phyloP scores from a whole-genome alignment of 148 eudicot genomes.

The Diospyros kaki region DNA sequence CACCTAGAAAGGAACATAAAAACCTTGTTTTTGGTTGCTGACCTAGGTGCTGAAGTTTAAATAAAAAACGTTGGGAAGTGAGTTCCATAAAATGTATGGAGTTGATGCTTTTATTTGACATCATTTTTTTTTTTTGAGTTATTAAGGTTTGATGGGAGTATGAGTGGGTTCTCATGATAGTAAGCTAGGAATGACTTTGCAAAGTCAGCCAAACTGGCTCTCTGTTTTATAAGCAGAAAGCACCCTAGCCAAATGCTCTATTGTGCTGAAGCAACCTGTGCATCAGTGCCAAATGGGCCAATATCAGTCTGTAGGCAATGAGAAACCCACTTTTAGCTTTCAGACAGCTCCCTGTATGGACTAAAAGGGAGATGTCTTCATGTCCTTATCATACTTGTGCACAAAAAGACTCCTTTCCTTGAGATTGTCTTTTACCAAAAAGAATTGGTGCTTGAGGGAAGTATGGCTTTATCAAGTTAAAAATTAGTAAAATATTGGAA shows the following conservation, averaged over 20 bases:
- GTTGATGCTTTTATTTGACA: neutral
- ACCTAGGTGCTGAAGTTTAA: neutral
- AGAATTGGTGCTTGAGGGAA: neutral
- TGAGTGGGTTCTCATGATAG: neutral
- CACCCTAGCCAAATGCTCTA: neutral
- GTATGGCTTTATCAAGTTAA: neutral
- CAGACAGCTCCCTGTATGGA: neutral
- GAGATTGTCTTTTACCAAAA: neutral
- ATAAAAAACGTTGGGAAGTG: neutral
- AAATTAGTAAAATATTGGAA: neutral
- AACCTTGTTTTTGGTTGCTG: neutral
- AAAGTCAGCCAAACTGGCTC: neutral
- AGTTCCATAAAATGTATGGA: neutral
- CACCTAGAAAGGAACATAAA: conserved; percentile 3
- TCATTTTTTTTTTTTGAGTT: neutral
- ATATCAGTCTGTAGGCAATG: neutral
- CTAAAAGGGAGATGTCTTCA: neutral
- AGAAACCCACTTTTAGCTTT: neutral
- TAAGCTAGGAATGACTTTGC: neutral
- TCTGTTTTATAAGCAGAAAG: neutral
- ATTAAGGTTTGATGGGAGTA: neutral
- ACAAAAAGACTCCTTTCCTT: neutral
- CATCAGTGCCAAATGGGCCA: too few relatives aligned
- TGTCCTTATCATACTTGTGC: neutral
- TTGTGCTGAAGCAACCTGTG: neutral